Evolutionary conservation across 163 green algal genomes (phyloP).

Genomic region (Chlamydomonas reinhardtii): DNA sequence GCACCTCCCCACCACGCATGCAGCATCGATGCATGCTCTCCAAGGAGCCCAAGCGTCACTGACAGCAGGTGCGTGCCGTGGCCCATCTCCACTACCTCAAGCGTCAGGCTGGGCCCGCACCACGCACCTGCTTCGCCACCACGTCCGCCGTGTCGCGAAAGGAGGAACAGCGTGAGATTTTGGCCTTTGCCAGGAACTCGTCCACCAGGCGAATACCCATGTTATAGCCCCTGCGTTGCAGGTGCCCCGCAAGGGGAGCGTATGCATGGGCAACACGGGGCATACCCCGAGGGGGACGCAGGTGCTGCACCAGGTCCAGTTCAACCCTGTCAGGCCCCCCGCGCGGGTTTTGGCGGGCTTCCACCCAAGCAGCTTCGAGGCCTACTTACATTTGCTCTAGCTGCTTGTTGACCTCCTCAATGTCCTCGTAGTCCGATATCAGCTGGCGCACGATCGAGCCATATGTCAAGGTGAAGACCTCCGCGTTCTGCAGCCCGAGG

Average conservation of each 20-base stretch:
- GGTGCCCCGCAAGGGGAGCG: not conserved
- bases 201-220: conserved; percentile 96
- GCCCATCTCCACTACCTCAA: too few species aligned
- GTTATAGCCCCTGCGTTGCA: conserved; percentile 89
- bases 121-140: conserved; percentile 58
- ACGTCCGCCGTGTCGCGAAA: conserved; percentile 91
- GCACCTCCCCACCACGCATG: too few species aligned
- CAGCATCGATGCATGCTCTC: too few species aligned
- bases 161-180: conserved; percentile 81
- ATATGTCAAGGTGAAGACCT: conserved; percentile 98
- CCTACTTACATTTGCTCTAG: conserved; percentile 94
- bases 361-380: too few species aligned
- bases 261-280: too few species aligned
- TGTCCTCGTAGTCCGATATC: conserved; percentile 93
- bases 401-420: conserved; percentile 97
- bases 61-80: too few species aligned
- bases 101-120: too few species aligned
- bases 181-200: conserved; percentile 95
- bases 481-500: conserved; percentile 77
- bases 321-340: too few species aligned
- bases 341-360: too few species aligned
- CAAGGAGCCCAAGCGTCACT: too few species aligned
- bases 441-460: conserved; percentile 97
- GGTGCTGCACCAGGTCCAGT: too few species aligned
- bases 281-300: too few species aligned